Evolutionary conservation across 805 yeast genomes (phyloP).

Genomic region (Kodamaea restingae): DNA sequence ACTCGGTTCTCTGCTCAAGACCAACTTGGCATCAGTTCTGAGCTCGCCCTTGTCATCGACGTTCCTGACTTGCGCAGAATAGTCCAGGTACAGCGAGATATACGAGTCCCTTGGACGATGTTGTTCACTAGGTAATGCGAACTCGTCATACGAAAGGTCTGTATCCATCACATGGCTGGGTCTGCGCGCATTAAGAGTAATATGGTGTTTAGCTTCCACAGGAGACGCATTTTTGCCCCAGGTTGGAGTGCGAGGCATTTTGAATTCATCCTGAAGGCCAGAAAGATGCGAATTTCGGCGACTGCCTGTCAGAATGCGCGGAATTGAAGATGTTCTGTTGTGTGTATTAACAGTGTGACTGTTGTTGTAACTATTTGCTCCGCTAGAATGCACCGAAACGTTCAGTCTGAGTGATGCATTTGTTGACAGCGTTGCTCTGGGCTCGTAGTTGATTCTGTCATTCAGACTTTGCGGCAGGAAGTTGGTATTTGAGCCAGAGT

Average conservation of each 20-base stretch:
- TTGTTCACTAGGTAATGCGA: background rate
- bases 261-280: no score
- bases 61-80: slow-evolving; percentile 20
- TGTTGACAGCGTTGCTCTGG: no score
- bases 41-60: slow-evolving; percentile 18
- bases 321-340: background rate
- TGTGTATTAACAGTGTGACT: background rate
- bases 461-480: background rate
- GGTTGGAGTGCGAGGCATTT: no score
- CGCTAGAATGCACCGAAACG: background rate
- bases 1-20: background rate
- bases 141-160: background rate
- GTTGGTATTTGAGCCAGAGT: background rate
- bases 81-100: slow-evolving; percentile 16
- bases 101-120: slow-evolving; percentile 11
- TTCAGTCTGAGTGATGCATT: background rate
- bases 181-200: background rate
- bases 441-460: background rate
- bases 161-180: no score
- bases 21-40: slow-evolving; percentile 7
- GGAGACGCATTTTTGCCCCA: background rate
- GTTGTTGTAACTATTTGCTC: background rate
- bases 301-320: no score
- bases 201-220: background rate
- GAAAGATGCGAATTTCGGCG: no score